Percentiles rank a stretch among this genome's conserved stretches.
Evolutionary conservation across 352 stramenopile genomes (phyloP).

Genomic region (Phytophthora nicotianae): DNA sequence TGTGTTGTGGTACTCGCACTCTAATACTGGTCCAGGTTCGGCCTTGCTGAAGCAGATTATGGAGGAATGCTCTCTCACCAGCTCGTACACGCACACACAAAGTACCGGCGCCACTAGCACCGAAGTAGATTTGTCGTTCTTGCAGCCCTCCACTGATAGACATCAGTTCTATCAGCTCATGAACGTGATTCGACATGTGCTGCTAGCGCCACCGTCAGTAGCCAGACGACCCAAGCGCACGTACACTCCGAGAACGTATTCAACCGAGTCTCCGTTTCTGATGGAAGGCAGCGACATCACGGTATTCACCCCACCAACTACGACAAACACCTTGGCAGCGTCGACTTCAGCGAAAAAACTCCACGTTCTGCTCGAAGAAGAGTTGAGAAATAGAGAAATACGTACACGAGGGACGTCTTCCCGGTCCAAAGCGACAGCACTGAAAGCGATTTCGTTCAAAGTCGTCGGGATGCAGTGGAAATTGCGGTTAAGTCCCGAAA

Average conservation of each 20-base stretch:
- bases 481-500: conserved; percentile 65
- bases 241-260: conserved; percentile 20
- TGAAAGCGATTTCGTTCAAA: conserved; percentile 80
- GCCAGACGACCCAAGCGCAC: conserved; percentile 36
- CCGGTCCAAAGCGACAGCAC: conserved; percentile 32
- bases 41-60: conserved; percentile 74
- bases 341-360: conserved; percentile 57
- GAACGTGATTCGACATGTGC: conserved; percentile 74
- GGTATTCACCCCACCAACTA: conserved; percentile 30
- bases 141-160: conserved; percentile 74
- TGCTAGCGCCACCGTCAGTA: conserved; percentile 67
- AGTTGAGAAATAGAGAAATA: conserved; percentile 64
- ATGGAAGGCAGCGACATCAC: conserved; percentile 38
- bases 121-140: conserved; percentile 68
- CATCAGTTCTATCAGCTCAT: conserved; percentile 87
- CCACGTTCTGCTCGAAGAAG: conserved; percentile 65
- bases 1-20: conserved; percentile 75
- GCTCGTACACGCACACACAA: conserved; percentile 58
- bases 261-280: conserved; percentile 12
- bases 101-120: conserved; percentile 51
- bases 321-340: conserved; percentile 9
- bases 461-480: conserved; percentile 60
- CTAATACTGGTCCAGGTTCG: conserved; percentile 14
- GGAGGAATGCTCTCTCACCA: conserved; percentile 75
- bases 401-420: conserved; percentile 45